Base-by-base conservation (phyloP, 2,329 filamentous ascomycete genomes). In the Clonostachys rhizophaga region DNA sequence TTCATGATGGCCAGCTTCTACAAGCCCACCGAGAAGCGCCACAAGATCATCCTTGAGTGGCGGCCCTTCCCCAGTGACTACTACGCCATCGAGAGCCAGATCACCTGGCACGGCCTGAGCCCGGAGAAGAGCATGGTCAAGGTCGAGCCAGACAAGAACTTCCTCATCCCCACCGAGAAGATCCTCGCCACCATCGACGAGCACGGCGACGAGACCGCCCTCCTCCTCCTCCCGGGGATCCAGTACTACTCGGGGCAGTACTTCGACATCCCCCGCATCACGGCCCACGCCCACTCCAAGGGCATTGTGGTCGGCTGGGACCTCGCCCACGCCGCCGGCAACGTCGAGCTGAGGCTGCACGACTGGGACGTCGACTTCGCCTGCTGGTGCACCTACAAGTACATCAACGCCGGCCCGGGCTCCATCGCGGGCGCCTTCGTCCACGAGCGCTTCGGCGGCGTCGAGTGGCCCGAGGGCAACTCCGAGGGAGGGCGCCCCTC, bases 341-440 rank as follows among this genome's bases (percentile, higher is more conserved):
- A 96, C 59, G 87, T 95, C 3, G 83, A 87, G 39, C 67, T 96
- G 16, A 68, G 75, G 49, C 75, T 96, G 17, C 90, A 95, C 65
- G 88, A 92, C 56, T 96, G 91, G 91, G 78, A 87, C 54, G 89
- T 95, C 34, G 91, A 96, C 64, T 95, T 95, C 58, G 91, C 91
- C 14, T 88, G 81, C 46, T 96, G 91, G 91, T 96, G 91, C 67
- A 91, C 86, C 16, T 96, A 96, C 76, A 96, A 96, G 70, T 96
- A 96, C 69, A 79, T 95, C 63, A 95, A 95, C 61, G 83, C 84
- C 24, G 91, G 91, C 0, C 89, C 91, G 0, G 91, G 91, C 5
- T 78, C 84, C 14, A 95, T 95, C 52, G 89, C 81, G 2, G 90
- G 86, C 0, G 72, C 86, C 1, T 96, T 91, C 54, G 86, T 96